Evolutionary conservation across 331 rosid genomes (phyloP), one percentile per base, ranked within the genome.

Genomic region (Pyrus hybrid): DNA sequence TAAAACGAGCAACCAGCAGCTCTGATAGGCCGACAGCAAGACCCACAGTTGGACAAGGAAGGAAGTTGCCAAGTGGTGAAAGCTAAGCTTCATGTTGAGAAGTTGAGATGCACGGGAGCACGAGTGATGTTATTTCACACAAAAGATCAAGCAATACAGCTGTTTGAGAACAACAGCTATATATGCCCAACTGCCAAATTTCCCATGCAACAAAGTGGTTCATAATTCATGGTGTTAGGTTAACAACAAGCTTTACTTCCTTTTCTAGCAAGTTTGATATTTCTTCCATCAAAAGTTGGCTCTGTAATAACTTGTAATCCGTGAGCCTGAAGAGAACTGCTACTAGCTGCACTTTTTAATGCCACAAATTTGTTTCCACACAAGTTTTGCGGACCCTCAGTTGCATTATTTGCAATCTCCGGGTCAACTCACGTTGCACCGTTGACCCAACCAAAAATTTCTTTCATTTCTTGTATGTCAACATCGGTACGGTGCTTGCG

Each of bases 61-160:
- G 63, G 76, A 72, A 58, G 67, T 2, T 57, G 76, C 76, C 76
- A 72, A 72, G 68, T 72, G 76, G 76, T 72, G 56, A 72, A 72
- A 23, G 25, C 57, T 72, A 47, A 14, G 76, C 76, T 58, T 37
- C 68, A 72, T 4, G 5, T 66, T 62, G 68, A 80, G 88, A 84
- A 83, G 96, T 80, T 84, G 86, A 80, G 81, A 79, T 2, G 67
- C 45, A 37, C 45, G 45, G 41, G 41, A 80, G 85, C 96, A 88
- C 93, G 90, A 85, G 93, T 16, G 21, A 63, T 85, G 58, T 43
- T 16, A 37, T 37, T 45, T 69, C 29, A 71, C 21, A 73, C 70
- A 61, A 69, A 71, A 81, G 25, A 45, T 35, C 64, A 69, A 33
- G 4, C 28, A 29, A 6, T 67, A 69, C 86, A 83, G 80, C 87